Conservation (phyloP, 1,284 basidiomycete genomes). For the Microstroma glucosiphilum region DNA sequence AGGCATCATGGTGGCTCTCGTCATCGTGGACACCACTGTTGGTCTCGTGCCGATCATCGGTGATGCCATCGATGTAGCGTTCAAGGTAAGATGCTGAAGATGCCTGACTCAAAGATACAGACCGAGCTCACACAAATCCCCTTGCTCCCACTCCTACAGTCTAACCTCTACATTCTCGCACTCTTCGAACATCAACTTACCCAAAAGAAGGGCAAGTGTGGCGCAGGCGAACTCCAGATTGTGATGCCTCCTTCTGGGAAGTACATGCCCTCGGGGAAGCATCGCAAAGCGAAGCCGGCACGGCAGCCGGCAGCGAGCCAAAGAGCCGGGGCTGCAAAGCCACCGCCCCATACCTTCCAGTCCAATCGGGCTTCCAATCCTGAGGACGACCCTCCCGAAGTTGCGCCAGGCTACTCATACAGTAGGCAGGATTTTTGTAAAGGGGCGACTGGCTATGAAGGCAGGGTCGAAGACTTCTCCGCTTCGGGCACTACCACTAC, state of each 20-base stretch:
- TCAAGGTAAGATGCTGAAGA: slow-evolving; percentile 31
- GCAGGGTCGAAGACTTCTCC: not conserved
- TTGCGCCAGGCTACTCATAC: not conserved
- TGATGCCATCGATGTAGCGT: slow-evolving; percentile 44
- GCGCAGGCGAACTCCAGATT: not conserved
- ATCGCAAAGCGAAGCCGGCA: no score
- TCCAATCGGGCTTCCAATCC: not conserved
- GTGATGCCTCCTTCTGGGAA: slow-evolving; percentile 4
- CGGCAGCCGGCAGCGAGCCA: no score
- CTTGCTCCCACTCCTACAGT: not conserved
- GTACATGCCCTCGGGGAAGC: not conserved
- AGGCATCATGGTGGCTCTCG: slow-evolving; percentile 40
- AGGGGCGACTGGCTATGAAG: not conserved
- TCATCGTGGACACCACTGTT: slow-evolving; percentile 37
- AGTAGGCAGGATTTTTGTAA: not conserved
- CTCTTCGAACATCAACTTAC: slow-evolving; percentile 4
- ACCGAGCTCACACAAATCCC: not conserved
- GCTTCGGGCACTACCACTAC: not conserved
- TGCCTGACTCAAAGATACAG: not conserved
- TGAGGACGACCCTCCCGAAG: not conserved
- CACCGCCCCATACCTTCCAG: no score
- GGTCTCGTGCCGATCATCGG: slow-evolving; percentile 48
- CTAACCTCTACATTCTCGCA: slow-evolving; percentile 3
- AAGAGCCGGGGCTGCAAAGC: no score
- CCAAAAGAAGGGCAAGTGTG: not conserved